phyloP scores from a whole-genome alignment of 441 rosid species.

The Viola pubescens region DNA sequence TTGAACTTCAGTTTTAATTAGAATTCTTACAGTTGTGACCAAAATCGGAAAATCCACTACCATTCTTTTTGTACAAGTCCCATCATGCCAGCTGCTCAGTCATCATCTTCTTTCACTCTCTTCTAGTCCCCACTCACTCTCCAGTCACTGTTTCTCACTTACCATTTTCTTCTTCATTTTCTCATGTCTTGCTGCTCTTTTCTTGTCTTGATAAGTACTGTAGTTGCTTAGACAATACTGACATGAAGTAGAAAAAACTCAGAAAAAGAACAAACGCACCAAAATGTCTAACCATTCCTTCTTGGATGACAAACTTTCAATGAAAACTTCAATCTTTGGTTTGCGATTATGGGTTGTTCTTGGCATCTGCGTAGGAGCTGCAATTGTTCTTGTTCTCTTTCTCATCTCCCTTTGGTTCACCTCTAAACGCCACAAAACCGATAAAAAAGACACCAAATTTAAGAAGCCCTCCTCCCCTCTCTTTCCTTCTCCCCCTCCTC shows the following conservation, averaged over 20 bases:
- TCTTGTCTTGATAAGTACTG: neutral
- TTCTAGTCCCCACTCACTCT: slow-evolving; percentile 8
- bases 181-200: neutral
- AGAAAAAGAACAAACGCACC: slow-evolving; percentile 5
- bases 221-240: neutral
- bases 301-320: slow-evolving; percentile 42
- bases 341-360: slow-evolving; percentile 44
- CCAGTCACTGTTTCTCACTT: neutral
- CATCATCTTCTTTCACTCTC: neutral
- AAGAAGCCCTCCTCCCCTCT: slow-evolving; percentile 9
- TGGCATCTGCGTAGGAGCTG: slow-evolving; percentile 52
- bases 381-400: slow-evolving; percentile 54
- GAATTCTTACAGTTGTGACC: neutral
- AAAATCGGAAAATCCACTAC: neutral
- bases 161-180: neutral
- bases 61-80: slow-evolving; percentile 7
- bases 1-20: no score
- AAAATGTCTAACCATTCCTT: slow-evolving; percentile 38
- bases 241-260: neutral
- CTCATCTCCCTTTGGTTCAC: slow-evolving; percentile 53
- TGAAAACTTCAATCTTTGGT: slow-evolving; percentile 51
- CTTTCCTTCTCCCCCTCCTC: slow-evolving; percentile 4
- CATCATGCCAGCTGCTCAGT: slow-evolving; percentile 15
- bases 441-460: slow-evolving; percentile 12
- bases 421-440: slow-evolving; percentile 29